Percentiles rank a stretch among this genome's conserved stretches.
These are phyloP conservation scores for Agrocybe pediades DNA, from an alignment of 768 basidiomycete species.

Conservation along the genomic window DNA sequence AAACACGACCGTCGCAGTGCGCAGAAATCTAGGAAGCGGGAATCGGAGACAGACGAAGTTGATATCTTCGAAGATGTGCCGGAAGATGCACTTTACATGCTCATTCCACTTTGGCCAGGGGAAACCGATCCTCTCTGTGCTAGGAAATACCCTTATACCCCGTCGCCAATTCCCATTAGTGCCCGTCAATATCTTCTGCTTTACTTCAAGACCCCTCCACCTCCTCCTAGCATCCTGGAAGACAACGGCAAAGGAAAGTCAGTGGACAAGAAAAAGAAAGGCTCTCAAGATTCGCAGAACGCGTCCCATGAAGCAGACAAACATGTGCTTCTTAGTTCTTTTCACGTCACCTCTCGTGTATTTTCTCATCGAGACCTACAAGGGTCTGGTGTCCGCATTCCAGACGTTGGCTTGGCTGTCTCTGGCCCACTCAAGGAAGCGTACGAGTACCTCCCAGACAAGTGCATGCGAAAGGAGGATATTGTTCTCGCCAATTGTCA, in stretches of 20 bases:
- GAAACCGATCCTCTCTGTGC: conserved; percentile 57
- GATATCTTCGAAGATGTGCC: conserved; percentile 66
- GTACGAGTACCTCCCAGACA: conserved; percentile 42
- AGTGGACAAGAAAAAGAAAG: conserved; percentile 53
- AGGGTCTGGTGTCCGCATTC: conserved; percentile 72
- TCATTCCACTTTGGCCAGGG: conserved; percentile 82
- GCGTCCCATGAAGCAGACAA: conserved; percentile 38
- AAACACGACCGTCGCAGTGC: conserved; percentile 14
- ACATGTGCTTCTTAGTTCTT: conserved; percentile 57
- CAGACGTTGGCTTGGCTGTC: conserved; percentile 69
- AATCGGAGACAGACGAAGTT: conserved; percentile 19
- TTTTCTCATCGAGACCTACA: conserved; percentile 73
- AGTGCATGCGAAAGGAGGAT: conserved; percentile 20
- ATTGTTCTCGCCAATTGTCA: conserved; percentile 64
- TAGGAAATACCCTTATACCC: conserved; percentile 27
- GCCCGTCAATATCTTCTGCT: conserved; percentile 75
- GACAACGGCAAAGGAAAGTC: conserved; percentile 28
- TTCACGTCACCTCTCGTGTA: conserved; percentile 75
- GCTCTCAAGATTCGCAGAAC: conserved; percentile 38
- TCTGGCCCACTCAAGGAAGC: conserved; percentile 60
- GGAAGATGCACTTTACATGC: conserved; percentile 75
- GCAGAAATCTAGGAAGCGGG: conserved; percentile 11
- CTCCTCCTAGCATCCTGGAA: conserved; percentile 8
- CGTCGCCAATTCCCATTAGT: conserved; percentile 45
- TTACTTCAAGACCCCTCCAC: conserved; percentile 57